phyloP scores from a whole-genome alignment of 1,284 basidiomycete species.

The Sparassis latifolia region DNA sequence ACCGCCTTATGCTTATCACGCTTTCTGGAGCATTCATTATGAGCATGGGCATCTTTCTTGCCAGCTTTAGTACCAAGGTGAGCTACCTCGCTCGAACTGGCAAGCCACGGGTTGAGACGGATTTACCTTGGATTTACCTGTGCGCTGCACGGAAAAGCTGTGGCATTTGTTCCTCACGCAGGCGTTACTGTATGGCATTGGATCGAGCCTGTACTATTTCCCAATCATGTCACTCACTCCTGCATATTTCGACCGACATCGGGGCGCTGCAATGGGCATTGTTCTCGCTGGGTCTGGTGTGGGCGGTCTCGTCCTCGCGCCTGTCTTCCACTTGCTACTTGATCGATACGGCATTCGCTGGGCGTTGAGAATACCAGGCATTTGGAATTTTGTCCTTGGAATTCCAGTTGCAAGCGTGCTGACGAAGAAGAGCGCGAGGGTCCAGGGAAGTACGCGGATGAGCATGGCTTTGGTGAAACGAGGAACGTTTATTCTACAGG shows the following conservation, averaged over 20 bases:
- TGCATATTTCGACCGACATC: slow-evolving; percentile 37
- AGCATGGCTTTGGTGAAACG: slow-evolving; percentile 31
- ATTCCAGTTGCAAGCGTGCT: slow-evolving; percentile 31
- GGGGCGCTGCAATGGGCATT: slow-evolving; percentile 40
- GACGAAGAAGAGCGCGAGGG: slow-evolving; percentile 23
- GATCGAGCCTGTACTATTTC: slow-evolving; percentile 39
- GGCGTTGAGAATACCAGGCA: slow-evolving; percentile 33
- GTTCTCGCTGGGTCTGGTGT: slow-evolving; percentile 36
- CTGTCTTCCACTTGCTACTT: slow-evolving; percentile 33
- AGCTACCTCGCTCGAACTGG: not conserved
- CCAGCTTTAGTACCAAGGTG: slow-evolving; percentile 34
- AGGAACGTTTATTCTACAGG: slow-evolving; percentile 39
- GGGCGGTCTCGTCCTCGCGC: slow-evolving; percentile 39
- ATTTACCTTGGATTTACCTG: not conserved
- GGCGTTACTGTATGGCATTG: slow-evolving; percentile 36
- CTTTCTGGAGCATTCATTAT: slow-evolving; percentile 33
- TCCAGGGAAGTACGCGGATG: slow-evolving; percentile 20
- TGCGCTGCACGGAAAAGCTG: slow-evolving; percentile 20
- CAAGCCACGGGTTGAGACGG: not conserved
- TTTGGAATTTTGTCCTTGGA: slow-evolving; percentile 34
- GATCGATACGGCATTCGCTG: slow-evolving; percentile 29
- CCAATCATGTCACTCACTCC: slow-evolving; percentile 37
- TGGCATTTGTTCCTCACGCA: slow-evolving; percentile 42
- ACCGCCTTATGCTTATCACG: slow-evolving; percentile 31
- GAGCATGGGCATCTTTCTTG: slow-evolving; percentile 35